A percentile compares a stretch with the other conserved stretches of the same genome.
phyloP scores from a whole-genome alignment of 2,329 filamentous ascomycete genomes.

The Ascochyta clinopodiicola region DNA sequence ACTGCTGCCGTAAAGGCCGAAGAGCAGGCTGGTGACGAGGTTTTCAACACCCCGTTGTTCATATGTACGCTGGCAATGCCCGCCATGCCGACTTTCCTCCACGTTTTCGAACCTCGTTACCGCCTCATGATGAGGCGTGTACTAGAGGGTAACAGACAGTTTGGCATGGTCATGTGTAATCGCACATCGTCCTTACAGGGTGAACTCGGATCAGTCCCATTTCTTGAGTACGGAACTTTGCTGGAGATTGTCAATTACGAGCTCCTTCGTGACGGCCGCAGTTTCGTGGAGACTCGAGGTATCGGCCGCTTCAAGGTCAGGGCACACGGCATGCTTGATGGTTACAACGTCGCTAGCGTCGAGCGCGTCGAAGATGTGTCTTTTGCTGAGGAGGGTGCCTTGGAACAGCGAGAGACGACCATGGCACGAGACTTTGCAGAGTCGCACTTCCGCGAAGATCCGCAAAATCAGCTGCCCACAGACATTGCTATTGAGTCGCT shows the following conservation, averaged over 20 bases:
- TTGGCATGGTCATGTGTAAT: constrained; percentile 84
- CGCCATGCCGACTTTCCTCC: constrained; percentile 79
- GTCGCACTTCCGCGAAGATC: constrained; percentile 45
- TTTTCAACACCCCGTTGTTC: constrained; percentile 71
- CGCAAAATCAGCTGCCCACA: constrained; percentile 28
- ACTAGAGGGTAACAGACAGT: constrained; percentile 74
- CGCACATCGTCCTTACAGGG: constrained; percentile 60
- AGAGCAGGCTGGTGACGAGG: constrained; percentile 61
- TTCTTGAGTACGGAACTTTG: constrained; percentile 78
- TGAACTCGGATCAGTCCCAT: constrained; percentile 61
- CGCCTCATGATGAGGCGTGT: constrained; percentile 85
- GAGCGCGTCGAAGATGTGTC: constrained; percentile 84
- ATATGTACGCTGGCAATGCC: constrained; percentile 84
- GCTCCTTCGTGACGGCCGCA: constrained; percentile 78
- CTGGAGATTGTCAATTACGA: constrained; percentile 77
- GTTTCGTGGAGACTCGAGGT: constrained; percentile 79
- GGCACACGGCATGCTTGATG: constrained; percentile 70
- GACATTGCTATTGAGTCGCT: constrained; percentile 58
- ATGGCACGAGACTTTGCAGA: constrained; percentile 45
- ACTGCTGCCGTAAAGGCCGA: constrained; percentile 64
- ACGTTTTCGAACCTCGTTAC: constrained; percentile 93
- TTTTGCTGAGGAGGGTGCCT: constrained; percentile 77
- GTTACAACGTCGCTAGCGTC: constrained; percentile 77
- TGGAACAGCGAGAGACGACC: constrained; percentile 73
- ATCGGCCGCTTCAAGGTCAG: constrained; percentile 77